These are phyloP conservation scores for Geotrichum siamense DNA, from an alignment of 1,139 yeast species.

Conservation along the genomic window DNA sequence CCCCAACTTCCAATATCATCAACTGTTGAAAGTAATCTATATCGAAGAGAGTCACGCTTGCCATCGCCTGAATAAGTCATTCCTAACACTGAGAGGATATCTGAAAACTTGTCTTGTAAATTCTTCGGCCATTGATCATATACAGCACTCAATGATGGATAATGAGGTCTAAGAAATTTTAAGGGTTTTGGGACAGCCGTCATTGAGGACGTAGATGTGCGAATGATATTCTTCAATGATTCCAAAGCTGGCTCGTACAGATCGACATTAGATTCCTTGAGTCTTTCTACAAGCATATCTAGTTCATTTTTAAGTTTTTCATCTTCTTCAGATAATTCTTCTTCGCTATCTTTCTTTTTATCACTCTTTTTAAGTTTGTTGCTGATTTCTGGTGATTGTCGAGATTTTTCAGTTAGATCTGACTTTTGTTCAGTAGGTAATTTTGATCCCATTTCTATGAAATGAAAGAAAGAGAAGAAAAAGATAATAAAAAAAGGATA, in stretches of 20 bases:
- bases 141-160: slow-evolving; percentile 54
- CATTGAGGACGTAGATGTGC: slow-evolving; percentile 95
- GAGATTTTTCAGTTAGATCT: slow-evolving; percentile 11
- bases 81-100: slow-evolving; percentile 84
- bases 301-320: slow-evolving; percentile 79
- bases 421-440: slow-evolving; percentile 10
- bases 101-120: slow-evolving; percentile 53
- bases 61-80: slow-evolving; percentile 91
- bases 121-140: slow-evolving; percentile 59
- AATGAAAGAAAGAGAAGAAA: background rate
- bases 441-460: slow-evolving; percentile 5
- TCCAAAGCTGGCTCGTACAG: slow-evolving; percentile 55
- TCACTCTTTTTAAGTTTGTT: slow-evolving; percentile 22
- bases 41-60: slow-evolving; percentile 71
- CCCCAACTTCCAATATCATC: slow-evolving; percentile 86
- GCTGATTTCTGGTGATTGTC: slow-evolving; percentile 5
- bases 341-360: slow-evolving; percentile 45
- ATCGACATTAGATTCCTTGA: slow-evolving; percentile 46
- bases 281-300: slow-evolving; percentile 77
- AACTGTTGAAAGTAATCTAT: slow-evolving; percentile 59
- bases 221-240: slow-evolving; percentile 66
- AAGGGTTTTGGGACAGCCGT: slow-evolving; percentile 98
- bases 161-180: slow-evolving; percentile 88
- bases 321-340: slow-evolving; percentile 92
- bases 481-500: too few species aligned